Percentiles rank a stretch among this genome's conserved stretches.
These are phyloP conservation scores for Cantharellus cinnabarinus DNA, from an alignment of 768 basidiomycete genomes.

Conservation along the genomic window DNA sequence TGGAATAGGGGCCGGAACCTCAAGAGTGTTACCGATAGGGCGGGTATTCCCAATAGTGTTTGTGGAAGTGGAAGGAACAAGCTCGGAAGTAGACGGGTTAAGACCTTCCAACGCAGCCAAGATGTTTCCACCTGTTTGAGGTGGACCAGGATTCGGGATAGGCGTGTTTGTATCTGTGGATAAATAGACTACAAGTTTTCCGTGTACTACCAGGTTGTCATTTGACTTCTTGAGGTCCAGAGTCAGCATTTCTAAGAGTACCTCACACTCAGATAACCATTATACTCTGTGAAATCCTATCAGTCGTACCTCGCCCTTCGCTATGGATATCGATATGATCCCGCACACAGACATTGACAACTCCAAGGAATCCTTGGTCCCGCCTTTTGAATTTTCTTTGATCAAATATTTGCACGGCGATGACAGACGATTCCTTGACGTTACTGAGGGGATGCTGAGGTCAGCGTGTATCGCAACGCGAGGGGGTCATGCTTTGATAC, in stretches of 20 bases:
- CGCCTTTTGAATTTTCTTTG: slow-evolving; percentile 97
- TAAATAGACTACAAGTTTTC: slow-evolving; percentile 90
- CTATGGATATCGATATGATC: slow-evolving; percentile 82
- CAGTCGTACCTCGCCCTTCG: slow-evolving; percentile 68
- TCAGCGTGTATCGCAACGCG: neutral
- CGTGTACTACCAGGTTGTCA: slow-evolving; percentile 92
- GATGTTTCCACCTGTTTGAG: slow-evolving; percentile 33
- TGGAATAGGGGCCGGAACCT: slow-evolving; percentile 4
- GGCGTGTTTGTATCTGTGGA: slow-evolving; percentile 79
- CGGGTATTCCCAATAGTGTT: slow-evolving; percentile 13
- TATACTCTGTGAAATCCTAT: neutral
- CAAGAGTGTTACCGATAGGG: slow-evolving; percentile 12
- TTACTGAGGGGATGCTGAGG: slow-evolving; percentile 28
- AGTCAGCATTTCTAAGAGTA: slow-evolving; percentile 71
- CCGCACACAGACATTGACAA: slow-evolving; percentile 84
- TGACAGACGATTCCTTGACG: slow-evolving; percentile 93
- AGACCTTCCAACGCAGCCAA: slow-evolving; percentile 8
- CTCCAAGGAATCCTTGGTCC: slow-evolving; percentile 95
- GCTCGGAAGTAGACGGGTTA: slow-evolving; percentile 13
- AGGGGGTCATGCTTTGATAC: slow-evolving; percentile 11
- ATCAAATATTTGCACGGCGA: slow-evolving; percentile 97
- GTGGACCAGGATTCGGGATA: slow-evolving; percentile 66
- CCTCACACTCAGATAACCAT: neutral
- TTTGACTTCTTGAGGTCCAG: slow-evolving; percentile 97
- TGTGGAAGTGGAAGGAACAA: slow-evolving; percentile 31